phyloP scores from a whole-genome alignment of 306 rosid genomes.

The Fragaria iinumae region DNA sequence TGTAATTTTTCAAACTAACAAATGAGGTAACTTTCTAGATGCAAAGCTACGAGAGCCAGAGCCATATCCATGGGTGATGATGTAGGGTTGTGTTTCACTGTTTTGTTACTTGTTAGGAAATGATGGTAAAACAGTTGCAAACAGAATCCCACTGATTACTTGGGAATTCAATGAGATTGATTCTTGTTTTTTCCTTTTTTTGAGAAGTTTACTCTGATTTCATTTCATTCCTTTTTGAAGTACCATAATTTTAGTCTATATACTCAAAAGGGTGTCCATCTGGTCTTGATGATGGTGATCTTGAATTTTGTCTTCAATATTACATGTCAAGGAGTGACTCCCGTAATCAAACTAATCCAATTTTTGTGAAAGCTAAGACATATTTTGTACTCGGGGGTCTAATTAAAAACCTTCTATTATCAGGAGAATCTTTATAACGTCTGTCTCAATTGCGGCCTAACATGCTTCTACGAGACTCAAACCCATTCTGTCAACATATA shows the following conservation, averaged over 20 bases:
- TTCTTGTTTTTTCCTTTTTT: conserved; percentile 13
- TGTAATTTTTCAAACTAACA: neutral
- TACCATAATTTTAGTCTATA: conserved; percentile 12
- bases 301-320: neutral
- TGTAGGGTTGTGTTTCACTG: neutral
- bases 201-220: neutral
- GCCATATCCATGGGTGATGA: neutral
- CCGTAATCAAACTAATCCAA: neutral
- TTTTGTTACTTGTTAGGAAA: neutral
- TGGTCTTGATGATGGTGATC: neutral
- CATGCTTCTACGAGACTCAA: too few relatives aligned
- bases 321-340: neutral
- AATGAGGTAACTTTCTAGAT: neutral
- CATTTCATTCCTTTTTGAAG: neutral
- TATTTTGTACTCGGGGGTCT: too few relatives aligned
- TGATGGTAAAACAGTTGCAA: neutral
- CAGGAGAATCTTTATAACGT: too few relatives aligned
- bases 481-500: too few relatives aligned
- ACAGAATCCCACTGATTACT: conserved; percentile 27
- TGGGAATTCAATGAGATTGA: conserved; percentile 30
- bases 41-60: neutral
- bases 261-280: neutral
- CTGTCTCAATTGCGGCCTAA: rapidly evolving
- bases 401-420: too few relatives aligned
- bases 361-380: neutral